These are phyloP conservation scores for Rubia tinctorum DNA, from an alignment of 305 asterid genomes.

Conservation along the genomic window DNA sequence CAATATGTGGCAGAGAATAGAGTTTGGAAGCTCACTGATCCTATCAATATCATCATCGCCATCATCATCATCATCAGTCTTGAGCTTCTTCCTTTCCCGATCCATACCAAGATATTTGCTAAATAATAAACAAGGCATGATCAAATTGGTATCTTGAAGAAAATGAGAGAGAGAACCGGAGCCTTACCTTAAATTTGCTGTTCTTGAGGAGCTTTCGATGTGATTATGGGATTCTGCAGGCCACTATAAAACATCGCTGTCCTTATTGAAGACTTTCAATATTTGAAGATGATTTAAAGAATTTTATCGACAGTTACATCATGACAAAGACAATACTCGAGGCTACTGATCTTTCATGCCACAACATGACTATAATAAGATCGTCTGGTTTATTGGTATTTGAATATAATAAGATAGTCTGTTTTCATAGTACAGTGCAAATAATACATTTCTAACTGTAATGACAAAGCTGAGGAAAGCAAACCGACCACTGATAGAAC, in stretches of 20 bases:
- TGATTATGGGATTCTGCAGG: background rate
- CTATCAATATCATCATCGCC: conserved; percentile 2
- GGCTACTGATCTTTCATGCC: background rate
- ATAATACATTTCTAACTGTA: background rate
- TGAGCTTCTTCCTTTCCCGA: background rate
- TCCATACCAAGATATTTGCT: background rate
- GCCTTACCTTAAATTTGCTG: background rate
- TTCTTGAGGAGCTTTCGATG: background rate
- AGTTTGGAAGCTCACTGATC: conserved; percentile 12
- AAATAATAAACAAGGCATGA: background rate
- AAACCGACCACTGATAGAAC: background rate
- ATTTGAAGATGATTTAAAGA: background rate
- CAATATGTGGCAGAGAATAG: conserved; percentile 8
- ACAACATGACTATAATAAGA: background rate
- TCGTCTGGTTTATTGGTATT: too few relatives aligned
- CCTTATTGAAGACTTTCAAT: background rate
- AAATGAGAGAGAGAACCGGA: background rate
- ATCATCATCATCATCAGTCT: background rate
- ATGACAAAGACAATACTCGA: background rate
- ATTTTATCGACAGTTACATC: background rate
- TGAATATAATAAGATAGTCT: background rate
- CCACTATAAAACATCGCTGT: background rate
- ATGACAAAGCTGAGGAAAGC: background rate
- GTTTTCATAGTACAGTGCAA: background rate
- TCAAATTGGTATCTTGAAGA: background rate